Evolutionary conservation across 2,329 filamentous ascomycete genomes (phyloP).

Genomic region (Byssoonygena ceratinophila): DNA sequence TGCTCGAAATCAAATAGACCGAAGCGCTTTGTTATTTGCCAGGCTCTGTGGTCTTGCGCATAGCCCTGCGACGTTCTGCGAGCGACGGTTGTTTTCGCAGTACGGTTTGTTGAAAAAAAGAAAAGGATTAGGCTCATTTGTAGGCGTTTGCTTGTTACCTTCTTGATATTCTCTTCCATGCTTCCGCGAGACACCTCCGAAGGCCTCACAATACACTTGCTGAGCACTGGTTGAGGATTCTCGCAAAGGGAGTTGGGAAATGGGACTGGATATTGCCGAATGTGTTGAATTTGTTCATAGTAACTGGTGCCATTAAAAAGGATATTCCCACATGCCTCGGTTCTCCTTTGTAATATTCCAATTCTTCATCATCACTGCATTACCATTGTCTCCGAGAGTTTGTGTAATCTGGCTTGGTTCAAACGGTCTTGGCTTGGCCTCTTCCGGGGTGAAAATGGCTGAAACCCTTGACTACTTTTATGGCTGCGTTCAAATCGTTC

Average conservation of each 20-base stretch:
- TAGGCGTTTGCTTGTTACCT: background rate
- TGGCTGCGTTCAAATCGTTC: no score
- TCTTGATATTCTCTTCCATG: background rate
- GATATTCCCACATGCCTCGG: no score
- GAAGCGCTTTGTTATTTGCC: background rate
- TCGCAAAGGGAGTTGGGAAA: background rate
- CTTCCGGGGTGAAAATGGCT: no score
- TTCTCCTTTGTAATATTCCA: no score
- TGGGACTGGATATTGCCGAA: background rate
- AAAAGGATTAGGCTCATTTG: background rate
- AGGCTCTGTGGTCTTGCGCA: background rate
- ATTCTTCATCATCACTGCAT: no score
- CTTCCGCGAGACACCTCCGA: background rate
- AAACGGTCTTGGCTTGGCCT: no score
- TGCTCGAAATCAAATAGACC: slow-evolving; percentile 68
- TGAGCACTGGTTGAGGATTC: background rate
- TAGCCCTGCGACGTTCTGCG: background rate
- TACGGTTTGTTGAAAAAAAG: background rate
- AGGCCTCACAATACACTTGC: background rate
- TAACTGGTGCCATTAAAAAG: background rate
- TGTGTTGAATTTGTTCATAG: background rate
- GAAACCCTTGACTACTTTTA: no score
- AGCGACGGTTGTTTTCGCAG: background rate
- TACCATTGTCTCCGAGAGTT: no score
- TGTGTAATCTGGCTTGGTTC: no score